Evolutionary conservation across 2,329 filamentous ascomycete species (phyloP), one percentile per base, ranked within the genome.

Genomic region (Clathrospora elynae): DNA sequence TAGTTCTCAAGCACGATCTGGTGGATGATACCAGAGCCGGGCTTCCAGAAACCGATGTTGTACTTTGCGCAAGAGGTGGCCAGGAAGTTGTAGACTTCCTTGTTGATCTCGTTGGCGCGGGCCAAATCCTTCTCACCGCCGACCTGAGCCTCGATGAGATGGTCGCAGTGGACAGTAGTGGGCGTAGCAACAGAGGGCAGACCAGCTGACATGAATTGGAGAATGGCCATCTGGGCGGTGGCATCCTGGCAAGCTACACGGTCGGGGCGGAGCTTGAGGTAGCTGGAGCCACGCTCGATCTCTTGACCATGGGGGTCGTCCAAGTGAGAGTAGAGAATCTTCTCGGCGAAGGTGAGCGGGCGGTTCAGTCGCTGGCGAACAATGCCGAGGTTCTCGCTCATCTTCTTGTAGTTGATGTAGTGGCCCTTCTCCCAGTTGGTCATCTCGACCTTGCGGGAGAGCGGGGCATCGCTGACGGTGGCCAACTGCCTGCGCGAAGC

Each of bases 1-100:
- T 97, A 97, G 82, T 97, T 97, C 80, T 99, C 93, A 46, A 97
- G 84, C 54, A 97, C 77, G 70, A 97, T 97, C 81, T 97, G 93
- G 79, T 99, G 93, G 65, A 99, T 99, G 73, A 97, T 99, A 82
- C 93, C 93, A 71, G 92, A 96, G 64, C 93, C 93, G 57, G 93
- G 93, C 75, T 84, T 90, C 93, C 93, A 99, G 86, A 97, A 97
- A 80, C 93, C 93, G 73, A 97, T 97, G 82, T 97, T 92, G 82
- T 97, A 99, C 81, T 97, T 99, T 70, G 91, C 91, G 73, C 92
- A 97, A 57, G 92, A 88, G 53, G 86, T 85, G 51, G 90, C 83
- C 70, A 99, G 78, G 82, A 99, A 99, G 77, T 97, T 88, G 78
- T 97, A 99, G 62, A 99, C 93, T 76, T 97, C 92, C 82, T 95